A percentile compares a stretch with the other conserved stretches of the same genome.
Evolutionary conservation across 306 rosid genomes (phyloP).

Genomic region (Rosa persica): DNA sequence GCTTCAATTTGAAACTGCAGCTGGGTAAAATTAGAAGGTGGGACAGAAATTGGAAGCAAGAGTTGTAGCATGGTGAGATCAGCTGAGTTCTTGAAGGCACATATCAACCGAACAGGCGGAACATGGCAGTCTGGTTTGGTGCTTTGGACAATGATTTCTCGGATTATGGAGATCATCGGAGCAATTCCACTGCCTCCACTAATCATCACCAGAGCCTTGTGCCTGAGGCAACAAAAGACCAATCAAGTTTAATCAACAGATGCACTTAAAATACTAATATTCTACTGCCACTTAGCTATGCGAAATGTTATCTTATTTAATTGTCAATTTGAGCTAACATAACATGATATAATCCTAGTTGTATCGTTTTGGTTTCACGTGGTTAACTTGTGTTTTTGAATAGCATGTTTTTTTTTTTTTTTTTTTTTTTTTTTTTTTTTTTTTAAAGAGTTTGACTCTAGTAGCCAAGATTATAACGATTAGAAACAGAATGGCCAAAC

Average conservation of each 20-base stretch:
- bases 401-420: no score
- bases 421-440: no score
- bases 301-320: not conserved
- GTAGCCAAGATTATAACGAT: no score
- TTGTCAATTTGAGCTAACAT: not conserved
- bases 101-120: constrained; percentile 35
- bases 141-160: constrained; percentile 52
- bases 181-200: constrained; percentile 72
- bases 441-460: no score
- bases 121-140: constrained; percentile 26
- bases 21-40: constrained; percentile 17
- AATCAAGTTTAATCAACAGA: not conserved
- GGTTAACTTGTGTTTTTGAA: no score
- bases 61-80: constrained; percentile 49
- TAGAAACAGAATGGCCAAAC: no score
- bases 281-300: not conserved
- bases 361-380: no score
- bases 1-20: constrained; percentile 41
- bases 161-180: constrained; percentile 63
- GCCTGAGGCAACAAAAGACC: constrained; percentile 26
- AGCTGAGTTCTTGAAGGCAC: constrained; percentile 49
- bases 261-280: not conserved
- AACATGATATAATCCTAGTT: no score
- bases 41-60: constrained; percentile 37
- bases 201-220: constrained; percentile 43